A percentile compares a stretch with the other conserved stretches of the same genome.
Conservation (phyloP, 768 basidiomycete genomes). For the Phlebiopsis flavidoalba region DNA sequence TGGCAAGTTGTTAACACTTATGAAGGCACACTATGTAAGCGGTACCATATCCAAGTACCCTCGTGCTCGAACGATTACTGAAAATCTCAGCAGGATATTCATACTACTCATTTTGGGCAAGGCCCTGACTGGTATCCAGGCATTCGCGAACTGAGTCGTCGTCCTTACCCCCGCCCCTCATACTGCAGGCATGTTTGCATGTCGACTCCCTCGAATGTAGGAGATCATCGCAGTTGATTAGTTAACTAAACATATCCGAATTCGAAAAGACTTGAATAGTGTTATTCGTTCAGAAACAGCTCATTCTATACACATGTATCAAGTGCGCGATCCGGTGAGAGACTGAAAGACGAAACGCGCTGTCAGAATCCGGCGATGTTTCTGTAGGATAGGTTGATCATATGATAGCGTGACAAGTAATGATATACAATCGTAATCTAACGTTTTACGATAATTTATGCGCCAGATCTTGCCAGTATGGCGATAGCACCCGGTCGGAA, state of each 20-base stretch:
- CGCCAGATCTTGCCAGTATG: conserved; percentile 88
- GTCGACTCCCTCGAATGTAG: too few relatives aligned
- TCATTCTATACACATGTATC: too few relatives aligned
- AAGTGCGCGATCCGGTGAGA: too few relatives aligned
- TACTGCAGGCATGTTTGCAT: too few relatives aligned
- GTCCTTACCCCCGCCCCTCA: too few relatives aligned
- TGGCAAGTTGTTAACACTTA: conserved; percentile 96
- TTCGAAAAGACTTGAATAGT: too few relatives aligned
- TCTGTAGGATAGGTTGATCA: background rate
- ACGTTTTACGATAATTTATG: conserved; percentile 17
- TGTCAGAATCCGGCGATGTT: too few relatives aligned
- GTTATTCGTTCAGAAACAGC: too few relatives aligned
- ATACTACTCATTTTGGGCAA: conserved; percentile 91
- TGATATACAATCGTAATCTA: background rate
- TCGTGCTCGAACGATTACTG: background rate
- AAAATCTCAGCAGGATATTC: conserved; percentile 64
- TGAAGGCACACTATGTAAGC: conserved; percentile 71
- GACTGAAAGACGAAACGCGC: too few relatives aligned
- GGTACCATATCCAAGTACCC: background rate
- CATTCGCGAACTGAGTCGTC: conserved; percentile 48
- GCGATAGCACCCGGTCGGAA: conserved; percentile 88
- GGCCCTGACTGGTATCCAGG: conserved; percentile 84
- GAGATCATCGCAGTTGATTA: too few relatives aligned
- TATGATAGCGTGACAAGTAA: background rate
- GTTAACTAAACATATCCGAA: too few relatives aligned